phyloP scores from a whole-genome alignment of 768 basidiomycete genomes.

The Atractiella rhizophila region DNA sequence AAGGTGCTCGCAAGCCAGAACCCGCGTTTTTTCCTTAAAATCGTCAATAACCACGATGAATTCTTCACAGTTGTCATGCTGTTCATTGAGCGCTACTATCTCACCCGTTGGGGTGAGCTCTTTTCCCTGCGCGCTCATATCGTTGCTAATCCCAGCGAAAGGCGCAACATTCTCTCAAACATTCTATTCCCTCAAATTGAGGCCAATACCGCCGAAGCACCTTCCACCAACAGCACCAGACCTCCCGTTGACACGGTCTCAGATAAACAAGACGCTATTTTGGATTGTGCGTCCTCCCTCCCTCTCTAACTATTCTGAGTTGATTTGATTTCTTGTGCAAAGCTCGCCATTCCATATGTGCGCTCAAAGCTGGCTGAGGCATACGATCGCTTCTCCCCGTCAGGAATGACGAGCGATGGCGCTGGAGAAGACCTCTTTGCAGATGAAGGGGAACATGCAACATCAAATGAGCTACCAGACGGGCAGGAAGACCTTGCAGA shows the following conservation, averaged over 20 bases:
- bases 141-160: too few species aligned
- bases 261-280: too few species aligned
- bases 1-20: conserved; percentile 91
- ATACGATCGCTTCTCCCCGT: conserved; percentile 64
- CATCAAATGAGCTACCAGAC: not conserved
- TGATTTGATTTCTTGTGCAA: too few species aligned
- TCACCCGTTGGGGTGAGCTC: conserved; percentile 50
- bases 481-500: too few species aligned
- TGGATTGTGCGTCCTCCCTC: too few species aligned
- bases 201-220: too few species aligned
- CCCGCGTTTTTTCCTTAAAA: conserved; percentile 66
- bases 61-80: conserved; percentile 76
- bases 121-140: not conserved
- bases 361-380: conserved; percentile 72
- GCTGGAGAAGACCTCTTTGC: conserved; percentile 23
- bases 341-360: conserved; percentile 74
- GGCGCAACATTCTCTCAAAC: too few species aligned
- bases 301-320: too few species aligned
- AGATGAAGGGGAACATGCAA: not conserved
- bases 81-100: conserved; percentile 70
- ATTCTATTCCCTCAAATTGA: too few species aligned
- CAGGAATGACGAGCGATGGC: conserved; percentile 71
- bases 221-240: too few species aligned
- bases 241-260: too few species aligned
- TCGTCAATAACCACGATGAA: conserved; percentile 89